phyloP scores from a whole-genome alignment of 2,329 filamentous ascomycete species.

The Cladosporium halotolerans region DNA sequence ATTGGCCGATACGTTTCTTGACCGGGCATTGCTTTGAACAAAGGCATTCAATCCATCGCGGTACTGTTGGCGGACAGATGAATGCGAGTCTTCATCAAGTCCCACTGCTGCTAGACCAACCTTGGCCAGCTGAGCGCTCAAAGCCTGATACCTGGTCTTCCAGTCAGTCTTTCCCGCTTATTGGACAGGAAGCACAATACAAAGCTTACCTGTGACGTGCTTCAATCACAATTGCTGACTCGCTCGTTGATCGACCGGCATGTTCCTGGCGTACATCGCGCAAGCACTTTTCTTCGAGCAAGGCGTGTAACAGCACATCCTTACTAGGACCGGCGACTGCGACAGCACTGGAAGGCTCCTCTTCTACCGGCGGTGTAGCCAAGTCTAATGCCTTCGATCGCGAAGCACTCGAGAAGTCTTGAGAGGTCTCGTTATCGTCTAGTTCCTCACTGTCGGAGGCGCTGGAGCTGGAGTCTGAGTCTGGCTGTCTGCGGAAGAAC shows the following conservation, averaged over 20 bases:
- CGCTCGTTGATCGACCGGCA: neutral
- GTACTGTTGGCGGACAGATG: slow-evolving; percentile 29
- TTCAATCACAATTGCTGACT: slow-evolving; percentile 3
- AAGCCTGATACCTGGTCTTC: slow-evolving; percentile 33
- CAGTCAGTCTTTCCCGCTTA: neutral
- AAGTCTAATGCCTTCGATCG: neutral
- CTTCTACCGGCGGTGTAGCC: slow-evolving; percentile 1
- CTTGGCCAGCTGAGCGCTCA: slow-evolving; percentile 33
- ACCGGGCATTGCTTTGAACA: neutral
- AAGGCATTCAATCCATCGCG: slow-evolving; percentile 34
- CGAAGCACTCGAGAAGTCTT: neutral
- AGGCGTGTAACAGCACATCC: slow-evolving; percentile 38
- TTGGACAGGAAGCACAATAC: slow-evolving; percentile 4
- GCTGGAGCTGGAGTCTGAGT: slow-evolving; percentile 4
- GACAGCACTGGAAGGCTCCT: neutral
- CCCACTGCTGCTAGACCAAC: slow-evolving; percentile 32
- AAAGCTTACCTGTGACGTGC: neutral
- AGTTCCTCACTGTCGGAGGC: slow-evolving; percentile 6
- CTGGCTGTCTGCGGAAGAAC: slow-evolving; percentile 11
- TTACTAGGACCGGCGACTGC: slow-evolving; percentile 13
- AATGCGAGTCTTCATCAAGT: slow-evolving; percentile 32
- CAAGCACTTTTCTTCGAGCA: slow-evolving; percentile 41
- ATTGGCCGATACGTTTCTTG: neutral
- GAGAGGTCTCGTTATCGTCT: neutral
- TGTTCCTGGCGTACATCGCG: slow-evolving; percentile 33